These are phyloP conservation scores for Schoenoplectus tabernaemontani DNA, from an alignment of 202 grass and related monocot species.

Conservation along the genomic window DNA sequence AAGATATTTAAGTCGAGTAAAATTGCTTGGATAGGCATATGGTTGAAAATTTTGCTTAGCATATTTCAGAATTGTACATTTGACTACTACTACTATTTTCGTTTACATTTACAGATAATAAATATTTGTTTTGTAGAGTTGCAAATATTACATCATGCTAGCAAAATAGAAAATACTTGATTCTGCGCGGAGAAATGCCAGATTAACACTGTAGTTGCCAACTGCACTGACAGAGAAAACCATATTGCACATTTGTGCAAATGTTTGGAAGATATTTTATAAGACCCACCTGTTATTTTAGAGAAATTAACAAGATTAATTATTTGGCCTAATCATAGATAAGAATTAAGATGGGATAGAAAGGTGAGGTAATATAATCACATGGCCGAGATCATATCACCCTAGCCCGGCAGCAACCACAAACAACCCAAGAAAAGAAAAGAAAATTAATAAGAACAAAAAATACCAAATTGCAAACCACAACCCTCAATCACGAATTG, in stretches of 20 bases:
- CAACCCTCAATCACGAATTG: too few species aligned
- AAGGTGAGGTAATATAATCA: background rate
- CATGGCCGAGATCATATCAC: background rate
- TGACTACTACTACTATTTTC: background rate
- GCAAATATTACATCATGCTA: background rate
- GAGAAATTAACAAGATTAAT: background rate
- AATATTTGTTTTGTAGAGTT: background rate
- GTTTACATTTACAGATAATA: background rate
- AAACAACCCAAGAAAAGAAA: too few species aligned
- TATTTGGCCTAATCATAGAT: background rate
- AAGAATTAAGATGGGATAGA: background rate
- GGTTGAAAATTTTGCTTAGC: background rate
- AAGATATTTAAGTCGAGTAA: constrained; percentile 14
- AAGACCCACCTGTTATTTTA: background rate
- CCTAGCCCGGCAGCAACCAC: too few species aligned
- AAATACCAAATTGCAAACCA: too few species aligned
- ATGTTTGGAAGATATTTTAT: background rate
- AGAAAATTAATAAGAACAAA: too few species aligned
- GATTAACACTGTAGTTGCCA: background rate
- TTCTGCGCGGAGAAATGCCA: background rate
- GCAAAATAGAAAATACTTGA: background rate
- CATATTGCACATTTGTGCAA: background rate
- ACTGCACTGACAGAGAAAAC: background rate
- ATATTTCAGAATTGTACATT: constrained; percentile 4
- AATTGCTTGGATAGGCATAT: background rate